A percentile compares a stretch with the other conserved stretches of the same genome.
Evolutionary conservation across 2,329 filamentous ascomycete species (phyloP).

Genomic region (Diaporthe helianthi): DNA sequence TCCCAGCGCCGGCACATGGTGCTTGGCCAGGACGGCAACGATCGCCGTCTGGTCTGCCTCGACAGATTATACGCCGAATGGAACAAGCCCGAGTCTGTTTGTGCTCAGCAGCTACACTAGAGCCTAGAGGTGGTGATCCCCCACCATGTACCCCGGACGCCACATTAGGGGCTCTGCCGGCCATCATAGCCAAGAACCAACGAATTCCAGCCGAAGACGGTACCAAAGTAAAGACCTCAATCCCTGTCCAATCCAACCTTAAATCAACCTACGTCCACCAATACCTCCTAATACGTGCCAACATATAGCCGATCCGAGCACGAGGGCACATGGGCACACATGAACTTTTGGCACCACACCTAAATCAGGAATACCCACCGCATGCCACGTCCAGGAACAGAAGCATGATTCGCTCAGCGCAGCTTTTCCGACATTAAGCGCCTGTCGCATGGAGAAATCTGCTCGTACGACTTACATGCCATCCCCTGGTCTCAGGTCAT

Average conservation of each 20-base stretch:
- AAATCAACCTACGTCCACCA: conserved; percentile 10
- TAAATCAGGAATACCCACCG: neutral
- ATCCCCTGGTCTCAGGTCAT: conserved; percentile 5
- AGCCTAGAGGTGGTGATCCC: no score
- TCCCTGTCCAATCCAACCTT: conserved; percentile 22
- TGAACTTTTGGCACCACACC: neutral
- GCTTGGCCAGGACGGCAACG: conserved; percentile 3
- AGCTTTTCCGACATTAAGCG: conserved; percentile 9
- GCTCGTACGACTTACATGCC: conserved; percentile 8
- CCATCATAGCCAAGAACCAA: neutral
- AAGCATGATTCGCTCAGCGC: neutral
- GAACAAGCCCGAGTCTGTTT: neutral
- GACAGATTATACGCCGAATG: neutral
- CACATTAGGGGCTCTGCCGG: conserved; percentile 16
- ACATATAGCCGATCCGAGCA: neutral
- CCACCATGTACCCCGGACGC: conserved; percentile 20
- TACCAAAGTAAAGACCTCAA: neutral
- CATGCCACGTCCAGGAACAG: conserved; percentile 7
- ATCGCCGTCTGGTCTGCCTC: neutral
- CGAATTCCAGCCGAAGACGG: conserved; percentile 7
- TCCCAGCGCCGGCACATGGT: conserved; percentile 10
- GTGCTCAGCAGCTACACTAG: neutral
- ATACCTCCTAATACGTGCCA: neutral
- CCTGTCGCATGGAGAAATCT: neutral
- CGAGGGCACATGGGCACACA: neutral